Base-by-base conservation (phyloP, 2,329 filamentous ascomycete species). In the Stachybotrys echinatus region DNA sequence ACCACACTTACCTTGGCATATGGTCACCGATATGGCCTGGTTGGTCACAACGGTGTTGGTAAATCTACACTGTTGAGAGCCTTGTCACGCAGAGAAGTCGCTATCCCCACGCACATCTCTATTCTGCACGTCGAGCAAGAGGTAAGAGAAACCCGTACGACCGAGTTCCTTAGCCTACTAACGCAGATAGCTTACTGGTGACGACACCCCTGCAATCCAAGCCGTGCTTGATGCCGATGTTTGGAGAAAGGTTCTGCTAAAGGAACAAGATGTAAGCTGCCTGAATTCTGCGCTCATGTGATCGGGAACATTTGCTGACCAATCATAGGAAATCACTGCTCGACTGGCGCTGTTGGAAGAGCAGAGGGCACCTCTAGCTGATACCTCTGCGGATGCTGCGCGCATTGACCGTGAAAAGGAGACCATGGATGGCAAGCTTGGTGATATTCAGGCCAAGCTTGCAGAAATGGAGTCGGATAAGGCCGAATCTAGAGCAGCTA, bases 401-500 rank as follows among this genome's bases (percentile, higher is more conserved):
- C 88, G 80, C 63, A 76, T 97, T 22, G 92, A 97, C 66, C 81
- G 83, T 51, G 90, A 96, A 60, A 85, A 91, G 54, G 94, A 97
- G 69, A 89, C 89, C 40, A 83, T 95, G 48, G 94, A 99, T 65
- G 85, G 85, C 54, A 95, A 94, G 38, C 79, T 99, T 43, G 90
- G 87, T 58, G 94, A 99, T 64, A 85, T 99, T 47, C 91, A 99
- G 65, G 70, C 79, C 52, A 99, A 99, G 70, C 79, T 99, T 52
- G 83, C 92, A 19, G 94, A 99, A 71, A 99, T 99, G 94, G 94
- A 99, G 65, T 96, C 94, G 1, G 94, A 99, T 74, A 97, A 96
- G 73, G 94, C 94, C 51, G 94, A 99, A 65, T 88, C 94, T 55
- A 81, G 94, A 65, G 94, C 94, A 44, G 94, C 94, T 47, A 96